Evolutionary conservation across 208 protist species (phyloP).

Genomic region (Leishmania braziliensis): DNA sequence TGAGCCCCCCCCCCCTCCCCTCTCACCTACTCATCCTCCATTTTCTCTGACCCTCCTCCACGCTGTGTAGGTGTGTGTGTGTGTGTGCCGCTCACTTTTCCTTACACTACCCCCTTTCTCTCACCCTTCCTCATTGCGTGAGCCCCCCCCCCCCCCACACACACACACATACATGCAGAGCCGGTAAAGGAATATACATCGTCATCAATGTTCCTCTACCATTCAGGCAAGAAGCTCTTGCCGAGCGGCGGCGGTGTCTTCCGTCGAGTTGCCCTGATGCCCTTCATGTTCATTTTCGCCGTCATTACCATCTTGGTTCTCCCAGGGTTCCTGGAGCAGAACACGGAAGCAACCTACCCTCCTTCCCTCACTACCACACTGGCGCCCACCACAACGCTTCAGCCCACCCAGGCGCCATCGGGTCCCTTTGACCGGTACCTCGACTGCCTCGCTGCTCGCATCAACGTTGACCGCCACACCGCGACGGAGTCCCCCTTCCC

Average conservation of each 20-base stretch:
- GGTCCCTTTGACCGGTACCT: conserved; percentile 17
- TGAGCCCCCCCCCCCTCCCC: not conserved
- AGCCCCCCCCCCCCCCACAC: not conserved
- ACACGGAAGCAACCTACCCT: not conserved
- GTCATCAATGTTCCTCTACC: not conserved
- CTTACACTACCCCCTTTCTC: too few species aligned
- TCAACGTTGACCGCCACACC: conserved; percentile 17
- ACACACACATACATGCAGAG: not conserved
- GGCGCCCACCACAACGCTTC: not conserved
- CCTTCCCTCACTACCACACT: not conserved
- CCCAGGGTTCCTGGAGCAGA: not conserved
- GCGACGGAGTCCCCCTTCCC: conserved; percentile 13
- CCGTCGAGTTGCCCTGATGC: not conserved
- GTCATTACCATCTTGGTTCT: not conserved
- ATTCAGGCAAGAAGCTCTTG: not conserved
- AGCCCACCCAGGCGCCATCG: not conserved
- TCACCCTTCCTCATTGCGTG: not conserved
- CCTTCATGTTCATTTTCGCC: not conserved
- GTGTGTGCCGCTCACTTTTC: not conserved
- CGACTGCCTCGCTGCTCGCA: conserved; percentile 19
- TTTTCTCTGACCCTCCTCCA: not conserved
- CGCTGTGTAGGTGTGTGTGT: too few species aligned
- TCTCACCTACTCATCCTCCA: not conserved
- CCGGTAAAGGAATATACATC: not conserved
- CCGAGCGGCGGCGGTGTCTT: not conserved